These are phyloP conservation scores for Solanum chiquidenum DNA, from an alignment of 257 asterid genomes.

Conservation along the genomic window DNA sequence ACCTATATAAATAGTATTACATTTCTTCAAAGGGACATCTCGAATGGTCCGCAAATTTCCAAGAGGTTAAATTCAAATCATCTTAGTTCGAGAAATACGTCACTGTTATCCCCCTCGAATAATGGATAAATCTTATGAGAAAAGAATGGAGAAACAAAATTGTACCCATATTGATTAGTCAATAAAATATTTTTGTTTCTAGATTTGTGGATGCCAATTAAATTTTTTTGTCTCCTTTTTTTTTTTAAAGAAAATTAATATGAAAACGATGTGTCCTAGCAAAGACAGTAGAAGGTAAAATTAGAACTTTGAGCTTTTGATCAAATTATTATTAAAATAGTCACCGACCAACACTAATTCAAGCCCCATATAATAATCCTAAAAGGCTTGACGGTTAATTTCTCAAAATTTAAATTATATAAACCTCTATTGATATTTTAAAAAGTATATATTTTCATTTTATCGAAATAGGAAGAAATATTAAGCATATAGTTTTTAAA, in stretches of 20 bases:
- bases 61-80: no score
- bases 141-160: no score
- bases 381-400: not conserved
- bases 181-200: no score
- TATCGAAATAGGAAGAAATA: not conserved
- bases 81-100: no score
- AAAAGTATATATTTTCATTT: not conserved
- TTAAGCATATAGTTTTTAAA: no score
- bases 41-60: fast-evolving
- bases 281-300: not conserved
- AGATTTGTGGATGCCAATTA: not conserved
- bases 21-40: no score
- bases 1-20: no score
- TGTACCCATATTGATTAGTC: no score
- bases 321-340: not conserved
- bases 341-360: not conserved
- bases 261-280: not conserved
- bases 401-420: no score
- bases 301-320: not conserved
- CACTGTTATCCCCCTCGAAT: no score
- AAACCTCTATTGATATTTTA: no score
- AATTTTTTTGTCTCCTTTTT: not conserved
- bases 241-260: not conserved
- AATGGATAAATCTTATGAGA: no score
- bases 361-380: not conserved